These are phyloP conservation scores for Didymella exigua DNA, from an alignment of 2,329 filamentous ascomycete genomes.

Conservation along the genomic window DNA sequence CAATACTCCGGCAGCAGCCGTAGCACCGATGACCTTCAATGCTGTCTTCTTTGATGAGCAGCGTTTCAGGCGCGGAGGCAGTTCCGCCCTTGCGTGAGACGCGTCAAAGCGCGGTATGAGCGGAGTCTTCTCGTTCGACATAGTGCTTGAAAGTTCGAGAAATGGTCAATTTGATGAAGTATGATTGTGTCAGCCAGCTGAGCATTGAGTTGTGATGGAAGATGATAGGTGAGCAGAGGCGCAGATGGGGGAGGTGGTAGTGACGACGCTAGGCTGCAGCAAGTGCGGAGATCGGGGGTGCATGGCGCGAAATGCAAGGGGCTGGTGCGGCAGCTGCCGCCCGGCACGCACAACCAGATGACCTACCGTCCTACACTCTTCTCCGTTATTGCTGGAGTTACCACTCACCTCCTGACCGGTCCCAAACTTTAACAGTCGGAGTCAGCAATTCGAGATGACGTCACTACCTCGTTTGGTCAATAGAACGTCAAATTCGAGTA, in stretches of 20 bases:
- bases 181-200: conserved; percentile 33
- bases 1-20: conserved; percentile 25
- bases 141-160: conserved; percentile 5
- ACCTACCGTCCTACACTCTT: neutral
- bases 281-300: conserved; percentile 29
- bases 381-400: neutral
- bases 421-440: neutral
- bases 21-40: conserved; percentile 25
- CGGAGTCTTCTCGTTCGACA: conserved; percentile 31
- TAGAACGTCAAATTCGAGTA: neutral
- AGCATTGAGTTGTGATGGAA: conserved; percentile 21
- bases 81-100: conserved; percentile 8
- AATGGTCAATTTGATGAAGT: neutral
- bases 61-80: conserved; percentile 19
- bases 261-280: conserved; percentile 23
- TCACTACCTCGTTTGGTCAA: neutral
- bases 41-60: conserved; percentile 17
- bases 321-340: conserved; percentile 11
- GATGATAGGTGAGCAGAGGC: conserved; percentile 1
- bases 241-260: conserved; percentile 11
- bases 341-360: conserved; percentile 5
- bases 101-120: conserved; percentile 23
- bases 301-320: conserved; percentile 26
- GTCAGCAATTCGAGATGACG: neutral
- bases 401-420: neutral